Percentiles rank a stretch among this genome's conserved stretches.
phyloP scores from a whole-genome alignment of 2,329 filamentous ascomycete species.

The Pochonia chlamydosporia region DNA sequence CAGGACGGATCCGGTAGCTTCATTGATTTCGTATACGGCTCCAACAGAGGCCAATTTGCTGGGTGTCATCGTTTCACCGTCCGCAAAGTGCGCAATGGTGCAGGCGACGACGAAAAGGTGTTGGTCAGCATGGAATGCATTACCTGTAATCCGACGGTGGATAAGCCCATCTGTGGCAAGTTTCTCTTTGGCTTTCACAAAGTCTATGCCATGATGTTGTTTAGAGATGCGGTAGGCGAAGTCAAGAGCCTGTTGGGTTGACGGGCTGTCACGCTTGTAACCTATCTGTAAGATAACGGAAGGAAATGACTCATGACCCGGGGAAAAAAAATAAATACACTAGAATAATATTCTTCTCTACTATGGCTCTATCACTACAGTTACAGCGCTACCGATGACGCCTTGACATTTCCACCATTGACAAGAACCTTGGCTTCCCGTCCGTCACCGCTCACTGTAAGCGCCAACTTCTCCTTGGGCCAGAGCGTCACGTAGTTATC shows the following conservation, averaged over 20 bases:
- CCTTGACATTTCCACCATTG: slow-evolving; percentile 12
- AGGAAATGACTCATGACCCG: too few relatives aligned
- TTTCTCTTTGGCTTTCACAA: not conserved
- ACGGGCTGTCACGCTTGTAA: too few relatives aligned
- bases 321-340: too few relatives aligned
- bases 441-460: slow-evolving; percentile 13
- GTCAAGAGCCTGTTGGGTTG: too few relatives aligned
- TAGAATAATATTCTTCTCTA: not conserved
- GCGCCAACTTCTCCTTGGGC: slow-evolving; percentile 43
- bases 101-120: slow-evolving; percentile 5
- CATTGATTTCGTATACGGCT: slow-evolving; percentile 24
- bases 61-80: slow-evolving; percentile 25
- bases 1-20: slow-evolving; percentile 12
- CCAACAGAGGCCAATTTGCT: slow-evolving; percentile 16
- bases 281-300: too few relatives aligned
- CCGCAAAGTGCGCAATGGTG: not conserved
- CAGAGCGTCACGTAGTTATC: slow-evolving; percentile 60
- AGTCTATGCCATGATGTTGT: too few relatives aligned
- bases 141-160: slow-evolving; percentile 19
- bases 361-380: not conserved
- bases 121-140: slow-evolving; percentile 17
- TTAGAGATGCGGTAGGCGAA: too few relatives aligned
- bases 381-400: slow-evolving; percentile 1
- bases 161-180: slow-evolving; percentile 11
- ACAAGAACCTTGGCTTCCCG: slow-evolving; percentile 9